Evolutionary conservation across 108 stramenopile species (phyloP), one percentile per base, ranked within the genome.

Genomic region (Pseudonitzschia multiseries): DNA sequence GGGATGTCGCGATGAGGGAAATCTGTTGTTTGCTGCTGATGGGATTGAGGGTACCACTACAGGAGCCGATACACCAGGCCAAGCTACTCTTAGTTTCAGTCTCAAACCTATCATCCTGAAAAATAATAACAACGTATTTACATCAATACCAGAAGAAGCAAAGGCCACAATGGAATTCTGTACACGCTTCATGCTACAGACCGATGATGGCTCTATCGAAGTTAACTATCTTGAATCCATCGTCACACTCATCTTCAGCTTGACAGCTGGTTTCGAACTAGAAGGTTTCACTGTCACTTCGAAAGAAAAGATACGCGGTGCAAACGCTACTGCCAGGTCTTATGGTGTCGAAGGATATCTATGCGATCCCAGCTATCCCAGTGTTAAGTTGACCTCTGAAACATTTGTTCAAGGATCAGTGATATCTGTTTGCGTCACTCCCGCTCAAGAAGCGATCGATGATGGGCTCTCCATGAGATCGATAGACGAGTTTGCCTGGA

Each of bases 391-490:
- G 24, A 22, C 22, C 2, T 10, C 21, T 2, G 2, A 2, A 12
- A 56, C 22, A 2, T 56, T 26, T 56, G 20, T 26, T 24, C 54
- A 56, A 26, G 54, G 54, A 26, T 56, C 54, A 56, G 21, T 56
- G 22, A 56, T 56, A 56, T 56, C 54, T 26, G 54, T 56, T 24
- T 56, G 54, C 54, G 26, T 56, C 5, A 56, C 54, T 20, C 54
- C 54, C 2, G 26, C 2, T 24, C 24, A 22, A 24, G 54, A 56
- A 2, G 54, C 54, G 20, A 2, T 56, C 54, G 54, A 22, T 26
- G 24, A 56, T 26, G 54, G 54, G 10, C 10, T 56, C 10, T 10
- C 24, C 10, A 56, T 56, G 54, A 10, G 20, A 26, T 26, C 24
- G 20, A 56, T 56, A 9, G 26, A 56, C 20, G 9, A 10, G n/a